Conservation (phyloP, 345 rosid genomes). For the Corymbia maculata region DNA sequence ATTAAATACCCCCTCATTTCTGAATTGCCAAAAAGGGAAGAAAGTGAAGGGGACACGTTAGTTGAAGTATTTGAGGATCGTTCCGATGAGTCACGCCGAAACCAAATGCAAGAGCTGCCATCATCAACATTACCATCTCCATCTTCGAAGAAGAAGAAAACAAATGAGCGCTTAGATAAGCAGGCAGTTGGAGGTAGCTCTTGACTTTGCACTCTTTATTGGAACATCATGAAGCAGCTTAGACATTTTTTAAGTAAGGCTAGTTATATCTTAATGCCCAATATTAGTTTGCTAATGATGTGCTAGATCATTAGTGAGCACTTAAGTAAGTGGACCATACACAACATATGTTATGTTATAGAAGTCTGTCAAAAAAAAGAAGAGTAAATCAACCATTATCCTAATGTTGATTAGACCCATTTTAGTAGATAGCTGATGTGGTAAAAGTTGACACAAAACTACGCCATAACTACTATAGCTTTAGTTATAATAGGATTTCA, state of each 20-base stretch:
- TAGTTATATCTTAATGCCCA: background rate
- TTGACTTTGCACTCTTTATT: background rate
- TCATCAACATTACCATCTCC: background rate
- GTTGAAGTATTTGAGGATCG: background rate
- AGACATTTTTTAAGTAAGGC: background rate
- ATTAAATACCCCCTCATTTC: background rate
- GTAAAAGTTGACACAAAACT: background rate
- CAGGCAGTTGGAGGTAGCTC: background rate
- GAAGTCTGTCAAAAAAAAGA: background rate
- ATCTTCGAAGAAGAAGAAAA: background rate
- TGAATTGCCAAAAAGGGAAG: background rate
- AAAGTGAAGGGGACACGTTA: background rate
- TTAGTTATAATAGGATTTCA: background rate
- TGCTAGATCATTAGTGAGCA: background rate
- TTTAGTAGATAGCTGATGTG: background rate
- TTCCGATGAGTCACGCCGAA: background rate
- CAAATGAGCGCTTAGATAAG: background rate
- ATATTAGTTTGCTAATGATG: background rate
- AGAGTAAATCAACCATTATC: background rate
- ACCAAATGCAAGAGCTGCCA: background rate
- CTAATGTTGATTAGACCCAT: background rate
- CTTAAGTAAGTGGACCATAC: background rate
- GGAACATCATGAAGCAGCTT: background rate
- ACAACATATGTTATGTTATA: background rate
- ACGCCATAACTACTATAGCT: background rate